Evolutionary conservation across 768 basidiomycete genomes (phyloP).

Genomic region (Naganishia randhawae): DNA sequence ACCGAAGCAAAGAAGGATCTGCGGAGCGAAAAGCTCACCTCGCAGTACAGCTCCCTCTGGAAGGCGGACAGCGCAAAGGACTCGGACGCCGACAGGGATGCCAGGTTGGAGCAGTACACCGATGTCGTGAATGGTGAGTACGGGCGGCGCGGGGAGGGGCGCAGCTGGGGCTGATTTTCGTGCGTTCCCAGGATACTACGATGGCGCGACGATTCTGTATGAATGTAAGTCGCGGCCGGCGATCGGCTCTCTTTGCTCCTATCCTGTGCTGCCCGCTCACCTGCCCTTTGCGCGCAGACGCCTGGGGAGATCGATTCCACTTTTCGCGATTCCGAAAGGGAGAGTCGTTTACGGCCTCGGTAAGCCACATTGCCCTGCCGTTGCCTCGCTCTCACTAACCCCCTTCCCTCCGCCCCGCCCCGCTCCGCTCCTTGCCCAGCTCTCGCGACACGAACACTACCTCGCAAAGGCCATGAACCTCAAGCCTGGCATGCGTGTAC

Average conservation of each 20-base stretch:
- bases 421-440: too few species aligned
- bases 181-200: constrained; percentile 76
- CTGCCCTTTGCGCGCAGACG: constrained; percentile 27
- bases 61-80: constrained; percentile 74
- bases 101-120: constrained; percentile 74
- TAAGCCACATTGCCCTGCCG: constrained; percentile 26
- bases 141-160: not conserved
- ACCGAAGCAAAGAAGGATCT: constrained; percentile 27
- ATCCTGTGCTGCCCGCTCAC: not conserved
- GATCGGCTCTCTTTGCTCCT: not conserved
- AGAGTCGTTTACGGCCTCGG: constrained; percentile 52
- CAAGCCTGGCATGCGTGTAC: constrained; percentile 85
- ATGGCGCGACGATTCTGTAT: constrained; percentile 91
- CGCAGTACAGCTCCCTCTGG: constrained; percentile 80
- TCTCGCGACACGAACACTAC: constrained; percentile 96
- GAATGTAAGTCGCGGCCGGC: constrained; percentile 64
- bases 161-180: not conserved
- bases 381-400: not conserved
- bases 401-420: not conserved
- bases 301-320: constrained; percentile 84
- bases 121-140: constrained; percentile 85
- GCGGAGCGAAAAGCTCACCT: constrained; percentile 25
- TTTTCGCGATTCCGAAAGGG: constrained; percentile 97
- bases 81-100: constrained; percentile 61
- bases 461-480: constrained; percentile 81